These are phyloP conservation scores for Metarhizium robertsii DNA, from an alignment of 2,329 filamentous ascomycete species.

Conservation along the genomic window DNA sequence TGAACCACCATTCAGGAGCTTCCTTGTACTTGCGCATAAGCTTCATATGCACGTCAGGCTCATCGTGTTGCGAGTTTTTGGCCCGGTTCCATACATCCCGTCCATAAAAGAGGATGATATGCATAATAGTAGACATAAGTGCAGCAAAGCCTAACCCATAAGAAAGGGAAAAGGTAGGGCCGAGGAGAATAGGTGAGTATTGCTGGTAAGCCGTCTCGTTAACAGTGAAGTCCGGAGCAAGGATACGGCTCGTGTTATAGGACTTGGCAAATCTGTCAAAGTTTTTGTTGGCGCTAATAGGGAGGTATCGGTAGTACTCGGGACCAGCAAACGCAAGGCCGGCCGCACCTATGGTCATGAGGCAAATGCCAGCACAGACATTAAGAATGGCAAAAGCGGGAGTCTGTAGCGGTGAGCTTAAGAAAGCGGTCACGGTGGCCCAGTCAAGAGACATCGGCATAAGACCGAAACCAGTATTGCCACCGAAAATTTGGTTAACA, in stretches of 20 bases:
- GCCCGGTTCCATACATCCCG: constrained; percentile 31
- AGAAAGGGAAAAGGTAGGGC: constrained; percentile 43
- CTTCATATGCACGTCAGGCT: constrained; percentile 40
- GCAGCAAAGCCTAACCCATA: constrained; percentile 51
- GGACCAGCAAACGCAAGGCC: constrained; percentile 41
- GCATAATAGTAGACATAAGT: constrained; percentile 41
- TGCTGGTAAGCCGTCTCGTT: constrained; percentile 45
- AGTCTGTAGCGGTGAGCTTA: constrained; percentile 46
- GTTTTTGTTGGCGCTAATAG: constrained; percentile 41
- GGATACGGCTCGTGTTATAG: constrained; percentile 48
- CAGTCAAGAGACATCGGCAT: constrained; percentile 60
- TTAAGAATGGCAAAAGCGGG: constrained; percentile 54
- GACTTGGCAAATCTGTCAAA: constrained; percentile 49
- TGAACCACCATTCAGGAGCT: constrained; percentile 50
- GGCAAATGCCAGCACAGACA: constrained; percentile 41
- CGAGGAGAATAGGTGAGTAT: constrained; percentile 47
- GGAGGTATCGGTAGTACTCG: constrained; percentile 46
- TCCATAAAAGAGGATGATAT: constrained; percentile 43
- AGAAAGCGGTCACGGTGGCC: constrained; percentile 49
- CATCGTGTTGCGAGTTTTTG: constrained; percentile 24
- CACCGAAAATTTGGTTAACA: constrained; percentile 58
- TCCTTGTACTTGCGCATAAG: constrained; percentile 49
- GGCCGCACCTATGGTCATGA: constrained; percentile 41
- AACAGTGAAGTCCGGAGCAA: constrained; percentile 41
- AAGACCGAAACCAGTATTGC: constrained; percentile 49